Evolutionary conservation across 345 rosid species (phyloP).

Genomic region (Salix dunnii): DNA sequence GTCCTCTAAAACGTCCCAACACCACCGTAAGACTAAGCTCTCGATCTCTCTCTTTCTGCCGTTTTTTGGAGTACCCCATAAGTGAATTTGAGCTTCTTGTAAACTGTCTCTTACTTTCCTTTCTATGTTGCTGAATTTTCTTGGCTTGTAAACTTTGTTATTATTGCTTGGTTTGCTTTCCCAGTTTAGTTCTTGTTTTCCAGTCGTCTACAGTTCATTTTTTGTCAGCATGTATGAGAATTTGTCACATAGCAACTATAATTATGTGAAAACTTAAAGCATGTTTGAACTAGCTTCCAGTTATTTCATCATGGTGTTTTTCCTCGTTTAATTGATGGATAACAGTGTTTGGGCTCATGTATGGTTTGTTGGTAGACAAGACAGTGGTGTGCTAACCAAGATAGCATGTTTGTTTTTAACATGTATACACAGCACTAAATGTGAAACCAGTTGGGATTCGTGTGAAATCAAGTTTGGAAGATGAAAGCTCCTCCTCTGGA

Average conservation of each 20-base stretch:
- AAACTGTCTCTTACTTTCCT: neutral
- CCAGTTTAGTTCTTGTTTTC: neutral
- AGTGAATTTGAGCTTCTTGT: neutral
- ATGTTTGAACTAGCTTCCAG: too few species aligned
- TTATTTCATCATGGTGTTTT: too few species aligned
- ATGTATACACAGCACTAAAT: slow-evolving; percentile 10
- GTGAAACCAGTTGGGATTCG: slow-evolving; percentile 31
- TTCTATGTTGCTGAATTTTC: neutral
- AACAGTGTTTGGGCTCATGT: neutral
- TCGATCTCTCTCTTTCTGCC: neutral
- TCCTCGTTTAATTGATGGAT: too few species aligned
- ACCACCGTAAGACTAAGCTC: slow-evolving; percentile 28
- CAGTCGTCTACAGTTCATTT: too few species aligned
- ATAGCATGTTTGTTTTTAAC: neutral
- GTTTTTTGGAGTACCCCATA: neutral
- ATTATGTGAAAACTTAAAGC: too few species aligned
- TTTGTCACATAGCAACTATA: too few species aligned
- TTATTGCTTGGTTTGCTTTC: neutral
- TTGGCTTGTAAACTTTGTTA: neutral
- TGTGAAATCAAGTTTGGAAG: slow-evolving; percentile 35
- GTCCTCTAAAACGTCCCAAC: slow-evolving; percentile 5
- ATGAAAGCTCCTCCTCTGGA: slow-evolving; percentile 21
- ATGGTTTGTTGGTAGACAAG: neutral
- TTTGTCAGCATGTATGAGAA: too few species aligned
- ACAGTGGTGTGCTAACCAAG: neutral